These are phyloP conservation scores for Pilobolus umbonatus DNA, from an alignment of 192 early-diverging fungal genomes.

Conservation along the genomic window DNA sequence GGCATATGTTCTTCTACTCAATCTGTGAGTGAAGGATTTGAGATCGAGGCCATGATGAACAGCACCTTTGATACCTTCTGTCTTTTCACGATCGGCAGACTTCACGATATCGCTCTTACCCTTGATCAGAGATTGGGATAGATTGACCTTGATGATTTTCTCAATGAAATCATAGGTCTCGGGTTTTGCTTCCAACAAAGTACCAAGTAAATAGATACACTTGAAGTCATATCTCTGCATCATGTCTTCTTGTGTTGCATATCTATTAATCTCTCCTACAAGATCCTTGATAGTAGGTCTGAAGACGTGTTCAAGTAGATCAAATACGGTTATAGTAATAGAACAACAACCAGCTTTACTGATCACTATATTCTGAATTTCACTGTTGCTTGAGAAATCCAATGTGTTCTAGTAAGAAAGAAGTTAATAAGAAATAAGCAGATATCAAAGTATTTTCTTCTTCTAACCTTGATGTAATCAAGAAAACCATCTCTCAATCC, in stretches of 20 bases:
- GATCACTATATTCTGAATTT: background rate
- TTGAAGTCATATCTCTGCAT: background rate
- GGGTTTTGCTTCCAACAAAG: background rate
- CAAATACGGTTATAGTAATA: background rate
- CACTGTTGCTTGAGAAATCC: background rate
- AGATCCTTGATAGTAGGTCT: background rate
- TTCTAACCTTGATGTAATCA: background rate
- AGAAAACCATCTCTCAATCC: background rate
- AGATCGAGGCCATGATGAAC: background rate
- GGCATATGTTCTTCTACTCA: slow-evolving; percentile 1
- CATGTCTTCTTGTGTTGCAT: background rate
- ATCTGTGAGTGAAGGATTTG: background rate
- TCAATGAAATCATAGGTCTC: background rate
- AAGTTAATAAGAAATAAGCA: background rate
- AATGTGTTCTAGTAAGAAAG: background rate
- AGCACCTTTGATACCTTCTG: background rate
- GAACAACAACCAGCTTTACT: background rate
- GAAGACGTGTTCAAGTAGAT: slow-evolving; percentile 1
- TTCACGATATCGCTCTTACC: background rate
- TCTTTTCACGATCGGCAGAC: background rate
- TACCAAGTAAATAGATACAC: slow-evolving; percentile 3
- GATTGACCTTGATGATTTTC: background rate
- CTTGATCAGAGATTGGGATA: background rate
- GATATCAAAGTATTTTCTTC: background rate
- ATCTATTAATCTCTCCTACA: background rate